A percentile compares a stretch with the other conserved stretches of the same genome.
These are phyloP conservation scores for Aspergillus nanangensis DNA, from an alignment of 495 filamentous ascomycete genomes.

Conservation along the genomic window DNA sequence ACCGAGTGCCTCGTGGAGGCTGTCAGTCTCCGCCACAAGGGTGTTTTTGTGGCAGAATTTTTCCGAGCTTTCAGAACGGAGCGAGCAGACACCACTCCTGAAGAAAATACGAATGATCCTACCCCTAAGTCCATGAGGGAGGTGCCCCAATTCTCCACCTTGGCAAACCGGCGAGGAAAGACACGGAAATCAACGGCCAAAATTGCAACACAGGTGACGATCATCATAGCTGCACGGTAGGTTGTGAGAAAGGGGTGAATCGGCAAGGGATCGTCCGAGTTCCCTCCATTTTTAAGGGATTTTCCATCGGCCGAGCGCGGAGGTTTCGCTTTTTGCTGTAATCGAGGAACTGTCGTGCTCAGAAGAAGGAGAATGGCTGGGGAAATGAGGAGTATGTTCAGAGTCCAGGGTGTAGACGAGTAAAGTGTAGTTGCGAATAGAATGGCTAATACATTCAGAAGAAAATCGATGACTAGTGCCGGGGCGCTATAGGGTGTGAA, in stretches of 20 bases:
- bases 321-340: slow-evolving; percentile 53
- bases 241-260: slow-evolving; percentile 87
- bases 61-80: slow-evolving; percentile 71
- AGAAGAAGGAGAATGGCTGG: slow-evolving; percentile 62
- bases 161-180: slow-evolving; percentile 92
- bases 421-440: slow-evolving; percentile 87
- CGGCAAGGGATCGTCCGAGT: slow-evolving; percentile 52
- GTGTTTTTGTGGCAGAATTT: slow-evolving; percentile 25
- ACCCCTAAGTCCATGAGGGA: slow-evolving; percentile 98
- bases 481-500: slow-evolving; percentile 70
- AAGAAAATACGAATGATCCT: slow-evolving; percentile 94
- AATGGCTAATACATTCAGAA: slow-evolving; percentile 77
- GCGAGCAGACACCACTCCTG: slow-evolving; percentile 85
- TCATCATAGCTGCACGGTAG: slow-evolving; percentile 87
- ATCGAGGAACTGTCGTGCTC: slow-evolving; percentile 33
- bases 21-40: slow-evolving; percentile 52
- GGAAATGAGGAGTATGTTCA: slow-evolving; percentile 69
- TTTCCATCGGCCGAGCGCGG: slow-evolving; percentile 39
- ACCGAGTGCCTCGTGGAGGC: slow-evolving; percentile 71
- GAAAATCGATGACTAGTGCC: slow-evolving; percentile 71
- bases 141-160: slow-evolving; percentile 97
- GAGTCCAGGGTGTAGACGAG: slow-evolving; percentile 65
- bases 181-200: slow-evolving; percentile 94
- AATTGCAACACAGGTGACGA: slow-evolving; percentile 88
- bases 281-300: slow-evolving; percentile 11